Percentiles rank a stretch among this genome's conserved stretches.
These are phyloP conservation scores for Delphinella strobiligena DNA, from an alignment of 2,329 filamentous ascomycete species.

Conservation along the genomic window DNA sequence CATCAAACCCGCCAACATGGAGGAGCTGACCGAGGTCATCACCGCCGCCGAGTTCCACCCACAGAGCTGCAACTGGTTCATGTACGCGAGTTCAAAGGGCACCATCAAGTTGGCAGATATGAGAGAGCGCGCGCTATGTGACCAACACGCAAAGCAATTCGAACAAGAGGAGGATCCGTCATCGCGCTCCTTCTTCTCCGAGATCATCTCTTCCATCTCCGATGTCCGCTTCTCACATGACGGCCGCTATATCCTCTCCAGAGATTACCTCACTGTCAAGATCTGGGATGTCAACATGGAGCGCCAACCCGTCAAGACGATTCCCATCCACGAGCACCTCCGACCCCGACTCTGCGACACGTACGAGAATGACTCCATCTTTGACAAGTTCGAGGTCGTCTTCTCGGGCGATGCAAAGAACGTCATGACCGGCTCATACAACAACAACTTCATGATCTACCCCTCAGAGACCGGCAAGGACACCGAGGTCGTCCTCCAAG, in stretches of 20 bases:
- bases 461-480: slow-evolving; percentile 92
- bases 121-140: slow-evolving; percentile 91
- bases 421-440: slow-evolving; percentile 99
- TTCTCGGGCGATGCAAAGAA: slow-evolving; percentile 98
- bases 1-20: slow-evolving; percentile 99
- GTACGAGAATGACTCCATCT: slow-evolving; percentile 98
- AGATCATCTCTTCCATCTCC: slow-evolving; percentile 98
- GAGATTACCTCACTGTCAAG: slow-evolving; percentile 97
- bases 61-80: slow-evolving; percentile 97
- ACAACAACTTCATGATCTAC: slow-evolving; percentile 99
- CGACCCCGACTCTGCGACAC: slow-evolving; percentile 91
- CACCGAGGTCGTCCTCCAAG: slow-evolving; percentile 92
- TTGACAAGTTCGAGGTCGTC: slow-evolving; percentile 98
- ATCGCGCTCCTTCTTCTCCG: slow-evolving; percentile 96
- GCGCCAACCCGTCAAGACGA: slow-evolving; percentile 91
- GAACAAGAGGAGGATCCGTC: slow-evolving; percentile 97
- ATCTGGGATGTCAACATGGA: slow-evolving; percentile 99
- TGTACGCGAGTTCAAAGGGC: slow-evolving; percentile 98
- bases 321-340: slow-evolving; percentile 95
- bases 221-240: slow-evolving; percentile 96
- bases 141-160: slow-evolving; percentile 92
- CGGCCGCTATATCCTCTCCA: slow-evolving; percentile 90
- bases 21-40: slow-evolving; percentile 97
- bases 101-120: slow-evolving; percentile 99
- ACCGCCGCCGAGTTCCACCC: slow-evolving; percentile 97